A percentile compares a stretch with the other conserved stretches of the same genome.
These are phyloP conservation scores for Spatholobus suberectus DNA, from an alignment of 306 rosid species.

Conservation along the genomic window DNA sequence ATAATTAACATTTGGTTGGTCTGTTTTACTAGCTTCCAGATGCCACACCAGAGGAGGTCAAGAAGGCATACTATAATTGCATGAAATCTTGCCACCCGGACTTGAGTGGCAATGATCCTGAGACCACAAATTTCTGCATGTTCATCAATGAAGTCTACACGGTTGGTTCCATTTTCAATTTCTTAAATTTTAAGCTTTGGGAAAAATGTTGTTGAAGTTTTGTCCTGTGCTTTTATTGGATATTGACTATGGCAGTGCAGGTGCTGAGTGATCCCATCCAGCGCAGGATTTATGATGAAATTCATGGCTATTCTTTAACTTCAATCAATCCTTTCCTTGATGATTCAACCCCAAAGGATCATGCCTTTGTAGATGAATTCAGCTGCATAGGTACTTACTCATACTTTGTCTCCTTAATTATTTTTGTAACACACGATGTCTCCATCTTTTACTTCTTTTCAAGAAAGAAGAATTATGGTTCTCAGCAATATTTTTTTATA, in stretches of 20 bases:
- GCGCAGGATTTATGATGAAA: conserved; percentile 79
- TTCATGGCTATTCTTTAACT: conserved; percentile 83
- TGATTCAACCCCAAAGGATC: conserved; percentile 66
- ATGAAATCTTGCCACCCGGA: conserved; percentile 94
- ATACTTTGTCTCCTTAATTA: neutral
- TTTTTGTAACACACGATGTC: conserved; percentile 1
- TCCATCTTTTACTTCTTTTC: neutral
- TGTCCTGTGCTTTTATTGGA: conserved; percentile 33
- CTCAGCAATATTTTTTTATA: neutral
- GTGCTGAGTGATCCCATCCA: conserved; percentile 85
- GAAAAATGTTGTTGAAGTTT: neutral
- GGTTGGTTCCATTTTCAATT: conserved; percentile 53
- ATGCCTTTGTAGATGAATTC: conserved; percentile 81
- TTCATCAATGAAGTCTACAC: conserved; percentile 79
- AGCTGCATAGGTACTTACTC: conserved; percentile 75
- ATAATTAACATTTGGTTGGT: conserved; percentile 37
- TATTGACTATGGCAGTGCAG: conserved; percentile 58
- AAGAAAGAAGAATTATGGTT: neutral
- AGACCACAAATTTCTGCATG: conserved; percentile 82
- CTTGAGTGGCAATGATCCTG: conserved; percentile 73
- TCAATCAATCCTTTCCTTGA: conserved; percentile 78
- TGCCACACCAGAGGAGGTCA: conserved; percentile 72
- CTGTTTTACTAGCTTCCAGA: conserved; percentile 70
- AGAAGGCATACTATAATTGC: conserved; percentile 81
- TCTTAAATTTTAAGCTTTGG: conserved; percentile 30